Conservation (phyloP, 441 rosid genomes). For the Gossypium davidsonii region DNA sequence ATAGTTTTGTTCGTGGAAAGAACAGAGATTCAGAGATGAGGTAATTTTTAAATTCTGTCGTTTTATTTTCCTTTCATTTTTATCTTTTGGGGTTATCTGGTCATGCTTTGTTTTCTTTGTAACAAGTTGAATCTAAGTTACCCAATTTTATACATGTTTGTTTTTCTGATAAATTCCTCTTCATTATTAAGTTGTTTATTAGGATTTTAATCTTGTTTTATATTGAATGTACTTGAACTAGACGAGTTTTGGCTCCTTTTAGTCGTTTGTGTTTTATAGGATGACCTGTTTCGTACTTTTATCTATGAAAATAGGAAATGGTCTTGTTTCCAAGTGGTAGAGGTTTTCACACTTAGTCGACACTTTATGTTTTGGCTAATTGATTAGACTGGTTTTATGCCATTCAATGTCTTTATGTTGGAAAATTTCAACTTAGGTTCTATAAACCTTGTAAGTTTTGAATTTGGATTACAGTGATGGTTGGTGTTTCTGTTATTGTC, state of each 20-base stretch:
- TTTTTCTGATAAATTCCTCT: neutral
- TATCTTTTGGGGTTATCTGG: neutral
- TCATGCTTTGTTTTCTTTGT: neutral
- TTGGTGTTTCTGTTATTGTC: too few relatives aligned
- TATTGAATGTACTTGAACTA: neutral
- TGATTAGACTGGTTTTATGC: too few relatives aligned
- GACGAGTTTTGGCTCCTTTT: neutral
- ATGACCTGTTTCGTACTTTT: neutral
- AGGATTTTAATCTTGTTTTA: neutral
- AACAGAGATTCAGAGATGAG: slow-evolving; percentile 8
- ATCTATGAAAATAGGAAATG: neutral
- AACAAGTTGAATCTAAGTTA: neutral
- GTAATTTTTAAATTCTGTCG: neutral
- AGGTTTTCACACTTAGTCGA: too few relatives aligned
- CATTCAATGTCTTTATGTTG: too few relatives aligned
- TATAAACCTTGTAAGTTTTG: too few relatives aligned
- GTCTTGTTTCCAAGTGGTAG: too few relatives aligned
- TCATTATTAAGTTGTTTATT: neutral
- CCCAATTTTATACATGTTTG: neutral
- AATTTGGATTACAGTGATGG: too few relatives aligned
- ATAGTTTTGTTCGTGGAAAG: neutral
- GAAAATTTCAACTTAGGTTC: too few relatives aligned
- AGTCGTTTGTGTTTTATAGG: neutral
- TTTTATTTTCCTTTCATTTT: too few relatives aligned
- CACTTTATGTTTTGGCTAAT: too few relatives aligned